A percentile compares a stretch with the other conserved stretches of the same genome.
Evolutionary conservation across 495 filamentous ascomycete species (phyloP).

Genomic region (Penicillium longicatenatum): DNA sequence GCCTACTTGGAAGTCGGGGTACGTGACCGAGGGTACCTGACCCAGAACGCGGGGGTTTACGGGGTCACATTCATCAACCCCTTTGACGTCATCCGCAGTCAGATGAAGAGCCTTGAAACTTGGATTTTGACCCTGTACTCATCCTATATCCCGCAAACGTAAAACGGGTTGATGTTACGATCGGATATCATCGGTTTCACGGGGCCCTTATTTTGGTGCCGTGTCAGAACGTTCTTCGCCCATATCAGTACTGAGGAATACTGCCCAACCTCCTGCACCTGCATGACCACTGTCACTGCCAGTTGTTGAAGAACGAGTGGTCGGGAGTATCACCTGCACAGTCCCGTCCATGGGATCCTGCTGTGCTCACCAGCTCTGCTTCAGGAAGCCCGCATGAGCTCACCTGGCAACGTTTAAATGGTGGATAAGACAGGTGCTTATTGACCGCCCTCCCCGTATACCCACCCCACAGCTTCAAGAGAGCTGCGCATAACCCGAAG

Average conservation of each 20-base stretch:
- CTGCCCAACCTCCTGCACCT: conserved; percentile 2
- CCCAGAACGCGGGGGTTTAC: conserved; percentile 5
- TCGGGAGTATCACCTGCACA: background rate
- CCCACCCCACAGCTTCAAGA: conserved; percentile 5
- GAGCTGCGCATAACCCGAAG: background rate
- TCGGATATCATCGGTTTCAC: background rate
- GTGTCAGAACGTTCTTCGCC: background rate
- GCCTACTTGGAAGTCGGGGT: background rate
- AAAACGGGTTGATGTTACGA: background rate
- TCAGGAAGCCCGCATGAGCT: conserved; percentile 11
- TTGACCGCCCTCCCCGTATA: conserved; percentile 20
- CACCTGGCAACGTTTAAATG: conserved; percentile 1
- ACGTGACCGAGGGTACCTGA: background rate
- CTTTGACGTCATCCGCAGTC: conserved; percentile 20
- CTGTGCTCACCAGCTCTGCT: background rate
- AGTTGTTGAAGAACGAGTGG: background rate
- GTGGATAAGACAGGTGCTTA: conserved; percentile 5
- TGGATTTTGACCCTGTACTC: background rate
- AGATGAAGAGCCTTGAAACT: conserved; percentile 5
- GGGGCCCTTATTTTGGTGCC: background rate
- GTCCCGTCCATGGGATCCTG: background rate
- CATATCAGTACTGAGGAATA: background rate
- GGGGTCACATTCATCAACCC: conserved; percentile 5
- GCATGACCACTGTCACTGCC: background rate
- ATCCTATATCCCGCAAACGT: background rate